These are phyloP conservation scores for Aciculosporium take DNA, from an alignment of 2,329 filamentous ascomycete species.

Conservation along the genomic window DNA sequence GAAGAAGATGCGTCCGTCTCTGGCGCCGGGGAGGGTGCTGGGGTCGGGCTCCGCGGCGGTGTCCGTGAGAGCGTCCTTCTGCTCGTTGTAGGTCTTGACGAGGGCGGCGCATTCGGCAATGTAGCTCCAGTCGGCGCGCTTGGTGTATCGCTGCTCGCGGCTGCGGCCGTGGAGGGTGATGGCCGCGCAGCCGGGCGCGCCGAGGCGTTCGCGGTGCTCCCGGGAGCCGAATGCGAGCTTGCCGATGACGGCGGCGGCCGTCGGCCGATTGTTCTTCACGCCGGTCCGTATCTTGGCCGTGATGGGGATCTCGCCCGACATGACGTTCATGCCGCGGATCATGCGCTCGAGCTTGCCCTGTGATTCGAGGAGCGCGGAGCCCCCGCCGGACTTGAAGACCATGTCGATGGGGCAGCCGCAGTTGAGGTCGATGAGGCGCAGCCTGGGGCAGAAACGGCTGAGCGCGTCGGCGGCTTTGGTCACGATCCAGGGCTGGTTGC, in stretches of 20 bases:
- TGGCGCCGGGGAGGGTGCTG: slow-evolving; percentile 52
- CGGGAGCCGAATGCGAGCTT: slow-evolving; percentile 67
- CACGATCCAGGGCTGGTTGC: slow-evolving; percentile 81
- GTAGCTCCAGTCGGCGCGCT: slow-evolving; percentile 85
- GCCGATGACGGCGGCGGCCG: slow-evolving; percentile 66
- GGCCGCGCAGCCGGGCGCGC: slow-evolving; percentile 78
- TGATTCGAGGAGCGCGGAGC: slow-evolving; percentile 81
- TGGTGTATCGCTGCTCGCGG: slow-evolving; percentile 87
- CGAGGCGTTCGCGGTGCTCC: slow-evolving; percentile 55
- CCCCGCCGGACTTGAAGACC: slow-evolving; percentile 75
- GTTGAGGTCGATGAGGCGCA: slow-evolving; percentile 89
- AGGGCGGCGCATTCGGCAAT: slow-evolving; percentile 80
- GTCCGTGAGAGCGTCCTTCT: slow-evolving; percentile 53
- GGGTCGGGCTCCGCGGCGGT: slow-evolving; percentile 66
- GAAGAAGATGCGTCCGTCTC: slow-evolving; percentile 66
- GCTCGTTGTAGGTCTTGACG: slow-evolving; percentile 63
- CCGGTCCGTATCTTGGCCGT: slow-evolving; percentile 92
- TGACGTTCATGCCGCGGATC: slow-evolving; percentile 86
- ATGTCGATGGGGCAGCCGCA: slow-evolving; percentile 96
- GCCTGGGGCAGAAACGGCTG: slow-evolving; percentile 59
- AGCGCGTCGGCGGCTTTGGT: slow-evolving; percentile 79
- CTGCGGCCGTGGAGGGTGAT: slow-evolving; percentile 89
- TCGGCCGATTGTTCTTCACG: slow-evolving; percentile 65
- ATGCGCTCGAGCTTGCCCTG: slow-evolving; percentile 86
- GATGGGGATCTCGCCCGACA: slow-evolving; percentile 81